These are phyloP conservation scores for Stagonosporopsis tanaceti DNA, from an alignment of 2,329 filamentous ascomycete species.

Conservation along the genomic window DNA sequence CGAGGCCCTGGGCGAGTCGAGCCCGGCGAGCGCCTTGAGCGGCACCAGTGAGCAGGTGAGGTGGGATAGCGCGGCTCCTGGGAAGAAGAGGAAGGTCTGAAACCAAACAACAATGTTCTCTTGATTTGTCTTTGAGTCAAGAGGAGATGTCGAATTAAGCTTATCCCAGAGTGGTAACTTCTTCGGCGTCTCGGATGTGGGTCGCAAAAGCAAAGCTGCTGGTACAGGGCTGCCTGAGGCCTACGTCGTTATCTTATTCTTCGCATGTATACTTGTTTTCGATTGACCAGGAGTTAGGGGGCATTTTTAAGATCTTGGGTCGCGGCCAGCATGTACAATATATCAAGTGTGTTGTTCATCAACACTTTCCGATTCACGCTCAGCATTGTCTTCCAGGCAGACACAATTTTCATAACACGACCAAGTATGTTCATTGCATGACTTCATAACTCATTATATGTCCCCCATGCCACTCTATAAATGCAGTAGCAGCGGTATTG, in stretches of 20 bases:
- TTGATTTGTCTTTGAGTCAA: background rate
- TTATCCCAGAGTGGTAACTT: conserved; percentile 24
- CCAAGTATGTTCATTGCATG: background rate
- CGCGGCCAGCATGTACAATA: conserved; percentile 1
- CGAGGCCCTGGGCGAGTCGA: conserved; percentile 20
- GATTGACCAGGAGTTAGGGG: background rate
- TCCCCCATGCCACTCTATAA: background rate
- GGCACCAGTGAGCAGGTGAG: background rate
- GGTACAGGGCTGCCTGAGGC: conserved; percentile 5
- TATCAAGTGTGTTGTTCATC: background rate
- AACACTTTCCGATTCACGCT: background rate
- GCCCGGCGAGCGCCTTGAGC: background rate
- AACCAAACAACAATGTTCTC: background rate
- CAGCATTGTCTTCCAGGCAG: background rate
- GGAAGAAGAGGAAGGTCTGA: conserved; percentile 28
- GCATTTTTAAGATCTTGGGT: background rate
- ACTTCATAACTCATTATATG: background rate
- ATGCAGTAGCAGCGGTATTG: background rate
- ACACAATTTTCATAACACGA: background rate
- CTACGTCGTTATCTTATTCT: background rate
- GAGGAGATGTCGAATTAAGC: conserved; percentile 26
- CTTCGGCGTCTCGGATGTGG: conserved; percentile 22
- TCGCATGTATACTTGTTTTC: background rate
- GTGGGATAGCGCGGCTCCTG: background rate
- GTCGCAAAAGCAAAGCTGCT: conserved; percentile 4